Base-by-base conservation (phyloP, 805 yeast genomes). In the Barnettozyma siamensis region DNA sequence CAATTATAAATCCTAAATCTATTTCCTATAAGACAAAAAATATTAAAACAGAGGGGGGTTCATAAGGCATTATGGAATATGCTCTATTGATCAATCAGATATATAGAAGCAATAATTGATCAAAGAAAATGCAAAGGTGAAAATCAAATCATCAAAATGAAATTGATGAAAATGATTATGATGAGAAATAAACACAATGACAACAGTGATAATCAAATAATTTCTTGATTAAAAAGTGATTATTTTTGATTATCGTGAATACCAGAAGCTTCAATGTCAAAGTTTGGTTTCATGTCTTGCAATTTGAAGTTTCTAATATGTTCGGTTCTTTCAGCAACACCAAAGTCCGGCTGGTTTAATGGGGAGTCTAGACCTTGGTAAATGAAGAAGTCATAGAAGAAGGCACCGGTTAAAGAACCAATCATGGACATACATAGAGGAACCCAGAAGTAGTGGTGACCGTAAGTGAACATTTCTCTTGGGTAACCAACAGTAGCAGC, bases 361-460 rank as follows among this genome's bases (percentile, higher is more conserved):
- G 76, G 76, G 23, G 76, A 71, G 53, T 73, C 78, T 33, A 67
- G 64, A 23, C 78, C 78, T 50, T 71, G 72, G 50, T 69, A 73
- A 42, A 74, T 58, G 48, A 75, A 66, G 23, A 72, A 47, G 57
- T 75, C 80, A 53, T 75, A 75, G n/a, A 72, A 38, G 42, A 70
- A 50, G n/a, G 68, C 76, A 40, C 80, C 80, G 26, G 62, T 49
- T 35, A 69, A 44, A 26, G 71, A 63, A 18, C 80, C 80, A 32
- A 71, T 47, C 29, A 67, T 53, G 23, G 80, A 78, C n/a, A 69
- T 72, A 23, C 70, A 63, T 47, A 72, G 54, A 38, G 78, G 78
- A 28, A 73, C 73, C 80, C 80, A 74, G 52, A 70, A 71, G 54
- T 70, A 74, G 50, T 66, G 64, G 53, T 62, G 59, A 43, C 69